A percentile compares a stretch with the other conserved stretches of the same genome.
Conservation (phyloP, 306 rosid species). For the Gastrolobium bilobum region DNA sequence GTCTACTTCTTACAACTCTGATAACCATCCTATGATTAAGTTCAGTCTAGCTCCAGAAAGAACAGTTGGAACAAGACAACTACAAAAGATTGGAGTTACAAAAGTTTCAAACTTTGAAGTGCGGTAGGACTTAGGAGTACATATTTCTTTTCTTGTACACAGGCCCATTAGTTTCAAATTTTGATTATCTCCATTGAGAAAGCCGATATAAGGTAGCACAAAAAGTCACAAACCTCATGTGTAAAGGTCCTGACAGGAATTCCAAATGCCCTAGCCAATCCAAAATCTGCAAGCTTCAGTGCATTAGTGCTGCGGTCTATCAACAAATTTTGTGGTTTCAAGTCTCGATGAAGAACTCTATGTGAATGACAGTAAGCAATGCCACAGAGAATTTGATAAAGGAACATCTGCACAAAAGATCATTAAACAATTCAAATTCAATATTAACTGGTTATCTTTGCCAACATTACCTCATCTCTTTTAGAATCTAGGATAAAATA, state of each 20-base stretch:
- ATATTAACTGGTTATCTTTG: slow-evolving; percentile 30
- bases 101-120: slow-evolving; percentile 22
- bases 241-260: slow-evolving; percentile 97
- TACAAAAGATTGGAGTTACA: slow-evolving; percentile 21
- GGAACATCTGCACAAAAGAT: slow-evolving; percentile 82
- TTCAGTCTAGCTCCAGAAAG: neutral
- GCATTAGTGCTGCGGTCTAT: slow-evolving; percentile 87
- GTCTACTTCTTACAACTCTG: neutral
- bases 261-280: slow-evolving; percentile 99
- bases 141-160: slow-evolving; percentile 35
- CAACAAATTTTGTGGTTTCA: slow-evolving; percentile 95
- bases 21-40: neutral
- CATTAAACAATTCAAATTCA: slow-evolving; percentile 45
- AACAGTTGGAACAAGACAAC: neutral
- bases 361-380: slow-evolving; percentile 98
- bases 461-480: slow-evolving; percentile 27
- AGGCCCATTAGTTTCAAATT: slow-evolving; percentile 31
- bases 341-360: slow-evolving; percentile 97
- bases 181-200: slow-evolving; percentile 30
- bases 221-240: slow-evolving; percentile 74
- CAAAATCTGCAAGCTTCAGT: slow-evolving; percentile 97
- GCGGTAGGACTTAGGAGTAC: neutral
- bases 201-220: slow-evolving; percentile 40
- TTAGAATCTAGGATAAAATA: slow-evolving; percentile 19
- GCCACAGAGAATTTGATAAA: slow-evolving; percentile 98